These are phyloP conservation scores for Aspergillus fischeri DNA, from an alignment of 2,329 filamentous ascomycete genomes.

Conservation along the genomic window DNA sequence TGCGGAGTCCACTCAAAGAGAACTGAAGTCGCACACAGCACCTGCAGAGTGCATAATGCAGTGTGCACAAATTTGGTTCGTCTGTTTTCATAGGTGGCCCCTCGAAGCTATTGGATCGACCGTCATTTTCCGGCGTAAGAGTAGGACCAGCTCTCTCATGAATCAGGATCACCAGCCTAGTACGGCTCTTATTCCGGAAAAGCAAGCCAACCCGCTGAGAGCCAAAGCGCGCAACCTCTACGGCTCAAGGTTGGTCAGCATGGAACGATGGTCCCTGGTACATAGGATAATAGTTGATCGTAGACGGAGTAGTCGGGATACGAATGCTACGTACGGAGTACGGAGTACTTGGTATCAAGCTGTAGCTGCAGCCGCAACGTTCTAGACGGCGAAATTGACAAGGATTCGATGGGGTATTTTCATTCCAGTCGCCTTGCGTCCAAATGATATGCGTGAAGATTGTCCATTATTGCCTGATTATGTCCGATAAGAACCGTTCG, in stretches of 20 bases:
- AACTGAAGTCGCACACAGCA: neutral
- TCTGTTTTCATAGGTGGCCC: neutral
- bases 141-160: constrained; percentile 3
- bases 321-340: neutral
- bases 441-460: constrained; percentile 14
- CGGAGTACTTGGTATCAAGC: constrained; percentile 13
- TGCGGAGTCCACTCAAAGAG: neutral
- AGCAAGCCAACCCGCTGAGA: neutral
- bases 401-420: constrained; percentile 1
- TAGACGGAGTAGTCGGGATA: neutral
- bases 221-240: neutral
- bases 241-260: neutral
- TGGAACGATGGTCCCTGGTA: neutral
- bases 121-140: constrained; percentile 8
- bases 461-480: neutral
- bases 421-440: constrained; percentile 13
- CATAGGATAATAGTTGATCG: neutral
- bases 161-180: neutral
- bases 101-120: constrained; percentile 7
- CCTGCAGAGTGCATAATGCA: neutral
- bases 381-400: constrained; percentile 14
- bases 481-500: constrained; percentile 12
- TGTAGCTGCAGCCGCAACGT: constrained; percentile 26
- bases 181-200: neutral
- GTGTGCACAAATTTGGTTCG: constrained; percentile 1